Conservation (phyloP, 345 rosid species). For the Geranium brycei region DNA sequence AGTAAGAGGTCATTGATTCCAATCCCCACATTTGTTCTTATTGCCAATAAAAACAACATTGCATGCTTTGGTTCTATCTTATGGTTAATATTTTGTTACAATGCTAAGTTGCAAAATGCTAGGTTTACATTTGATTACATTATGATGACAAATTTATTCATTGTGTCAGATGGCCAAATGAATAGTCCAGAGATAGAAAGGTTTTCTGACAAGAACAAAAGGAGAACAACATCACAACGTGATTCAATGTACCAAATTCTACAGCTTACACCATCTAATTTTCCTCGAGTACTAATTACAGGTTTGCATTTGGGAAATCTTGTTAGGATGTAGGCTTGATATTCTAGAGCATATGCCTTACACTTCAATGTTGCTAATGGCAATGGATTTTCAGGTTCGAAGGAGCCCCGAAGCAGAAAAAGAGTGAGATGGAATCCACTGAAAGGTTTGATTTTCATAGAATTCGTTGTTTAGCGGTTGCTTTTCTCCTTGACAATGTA, state of each 20-base stretch:
- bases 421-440: slow-evolving; percentile 34
- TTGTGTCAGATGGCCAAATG: slow-evolving; percentile 20
- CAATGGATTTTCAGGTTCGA: slow-evolving; percentile 18
- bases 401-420: slow-evolving; percentile 15
- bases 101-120: background rate
- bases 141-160: background rate
- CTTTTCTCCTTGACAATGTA: background rate
- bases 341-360: background rate
- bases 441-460: slow-evolving; percentile 23
- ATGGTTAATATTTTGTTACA: background rate
- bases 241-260: slow-evolving; percentile 32
- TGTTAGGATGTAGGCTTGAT: slow-evolving; percentile 2
- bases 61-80: background rate
- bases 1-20: too few relatives aligned
- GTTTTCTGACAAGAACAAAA: slow-evolving; percentile 33
- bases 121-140: background rate
- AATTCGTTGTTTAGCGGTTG: background rate
- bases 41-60: too few relatives aligned
- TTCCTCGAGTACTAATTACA: slow-evolving; percentile 40
- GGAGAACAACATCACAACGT: slow-evolving; percentile 17
- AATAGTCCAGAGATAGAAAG: slow-evolving; percentile 31
- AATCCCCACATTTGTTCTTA: too few relatives aligned
- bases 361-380: background rate
- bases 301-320: slow-evolving; percentile 18
- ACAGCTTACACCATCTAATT: slow-evolving; percentile 23